Percentiles rank a stretch among this genome's conserved stretches.
These are phyloP conservation scores for Suhomyces maxii DNA, from an alignment of 1,139 yeast genomes.

Conservation along the genomic window DNA sequence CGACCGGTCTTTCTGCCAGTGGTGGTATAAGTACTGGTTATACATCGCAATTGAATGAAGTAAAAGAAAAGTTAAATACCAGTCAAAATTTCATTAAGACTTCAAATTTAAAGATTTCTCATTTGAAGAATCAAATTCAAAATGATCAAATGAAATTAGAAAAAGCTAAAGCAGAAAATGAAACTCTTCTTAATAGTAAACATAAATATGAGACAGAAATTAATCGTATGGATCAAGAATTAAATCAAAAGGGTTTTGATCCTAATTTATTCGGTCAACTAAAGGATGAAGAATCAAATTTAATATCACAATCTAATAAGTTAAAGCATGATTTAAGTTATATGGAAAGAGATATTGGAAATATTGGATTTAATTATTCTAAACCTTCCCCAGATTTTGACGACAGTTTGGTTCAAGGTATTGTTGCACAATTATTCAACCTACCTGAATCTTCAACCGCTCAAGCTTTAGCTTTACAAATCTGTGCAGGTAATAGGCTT, in stretches of 20 bases:
- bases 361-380: slow-evolving; percentile 73
- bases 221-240: slow-evolving; percentile 39
- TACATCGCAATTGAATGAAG: slow-evolving; percentile 66
- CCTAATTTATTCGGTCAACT: slow-evolving; percentile 48
- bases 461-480: slow-evolving; percentile 83
- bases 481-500: slow-evolving; percentile 90
- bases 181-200: slow-evolving; percentile 42
- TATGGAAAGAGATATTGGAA: slow-evolving; percentile 65
- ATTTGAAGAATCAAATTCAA: slow-evolving; percentile 53
- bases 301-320: slow-evolving; percentile 33
- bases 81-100: slow-evolving; percentile 61
- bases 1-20: slow-evolving; percentile 87
- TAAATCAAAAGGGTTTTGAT: slow-evolving; percentile 58
- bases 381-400: slow-evolving; percentile 65
- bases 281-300: slow-evolving; percentile 40
- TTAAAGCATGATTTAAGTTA: slow-evolving; percentile 54
- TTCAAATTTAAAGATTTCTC: slow-evolving; percentile 57
- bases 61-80: slow-evolving; percentile 56
- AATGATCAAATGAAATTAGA: slow-evolving; percentile 53
- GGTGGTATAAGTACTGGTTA: slow-evolving; percentile 75
- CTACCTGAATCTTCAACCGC: slow-evolving; percentile 57
- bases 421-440: slow-evolving; percentile 82
- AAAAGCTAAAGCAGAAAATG: slow-evolving; percentile 57
- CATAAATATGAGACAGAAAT: slow-evolving; percentile 43
- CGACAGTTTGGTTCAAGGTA: slow-evolving; percentile 70